Evolutionary conservation across 129 eudicot species (phyloP).

Genomic region (Artemisia annua): DNA sequence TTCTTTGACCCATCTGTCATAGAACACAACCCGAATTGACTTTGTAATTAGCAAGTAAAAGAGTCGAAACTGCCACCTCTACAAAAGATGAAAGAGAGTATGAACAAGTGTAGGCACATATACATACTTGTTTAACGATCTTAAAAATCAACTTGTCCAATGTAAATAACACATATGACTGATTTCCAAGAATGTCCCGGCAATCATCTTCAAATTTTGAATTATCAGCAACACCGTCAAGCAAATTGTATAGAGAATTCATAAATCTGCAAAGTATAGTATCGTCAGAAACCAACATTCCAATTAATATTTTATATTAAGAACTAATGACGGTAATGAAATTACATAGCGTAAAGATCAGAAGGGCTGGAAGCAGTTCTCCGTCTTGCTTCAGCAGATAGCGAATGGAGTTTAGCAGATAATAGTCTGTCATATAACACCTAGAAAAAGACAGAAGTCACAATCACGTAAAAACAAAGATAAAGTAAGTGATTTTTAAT

Average conservation of each 20-base stretch:
- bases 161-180: slow-evolving; percentile 88
- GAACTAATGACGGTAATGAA: slow-evolving; percentile 7
- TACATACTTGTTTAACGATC: slow-evolving; percentile 84
- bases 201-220: slow-evolving; percentile 96
- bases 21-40: background rate
- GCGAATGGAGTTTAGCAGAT: slow-evolving; percentile 60
- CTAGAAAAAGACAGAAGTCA: slow-evolving; percentile 35
- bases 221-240: slow-evolving; percentile 88
- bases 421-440: slow-evolving; percentile 74
- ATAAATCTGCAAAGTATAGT: slow-evolving; percentile 64
- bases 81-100: background rate
- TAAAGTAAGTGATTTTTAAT: background rate
- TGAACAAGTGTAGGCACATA: background rate
- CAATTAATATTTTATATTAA: background rate
- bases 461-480: background rate
- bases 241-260: slow-evolving; percentile 71
- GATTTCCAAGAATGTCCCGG: slow-evolving; percentile 87
- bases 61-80: background rate
- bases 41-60: background rate
- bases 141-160: slow-evolving; percentile 92
- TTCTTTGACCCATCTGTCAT: background rate
- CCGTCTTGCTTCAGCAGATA: slow-evolving; percentile 56
- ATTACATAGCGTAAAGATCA: slow-evolving; percentile 75
- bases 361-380: slow-evolving; percentile 38
- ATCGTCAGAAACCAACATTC: slow-evolving; percentile 10